Base-by-base conservation (phyloP, 2,329 filamentous ascomycete genomes). In the Amphichorda felina region DNA sequence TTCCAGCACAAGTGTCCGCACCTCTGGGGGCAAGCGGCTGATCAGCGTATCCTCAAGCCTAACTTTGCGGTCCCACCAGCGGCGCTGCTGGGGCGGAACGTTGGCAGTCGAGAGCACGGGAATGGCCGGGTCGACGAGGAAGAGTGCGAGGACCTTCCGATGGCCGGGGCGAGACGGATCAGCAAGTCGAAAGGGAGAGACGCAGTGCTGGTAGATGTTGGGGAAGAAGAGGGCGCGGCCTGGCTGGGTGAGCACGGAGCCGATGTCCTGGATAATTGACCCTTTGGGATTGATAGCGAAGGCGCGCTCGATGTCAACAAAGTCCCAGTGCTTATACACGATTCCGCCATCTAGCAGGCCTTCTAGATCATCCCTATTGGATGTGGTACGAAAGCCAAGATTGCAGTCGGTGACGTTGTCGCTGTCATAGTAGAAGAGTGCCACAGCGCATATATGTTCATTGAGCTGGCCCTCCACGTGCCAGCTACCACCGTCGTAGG, bases 381-480 rank as follows among this genome's bases (percentile, higher is more conserved):
- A 46, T 1, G 45, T 39, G 13, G 66, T 67, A 8, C 57, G 66
- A 47, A 80, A 76, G 4, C 55, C 53, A 5, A 81, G 59, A 4
- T 45, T 46, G 32, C 60, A 63, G 2, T 68, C 59, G 0, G 67
- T 68, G 34, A 80, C 67, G 49, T 83, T 83, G 0, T 75, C 64
- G 31, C 50, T 56, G 40, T 77, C 70, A 43, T 73, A 73, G 50
- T 77, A 76, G 51, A 75, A 77, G 14, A 82, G 55, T 1, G 75
- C 70, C 0, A 74, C 75, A 0, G 74, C 74, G 42, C 66, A 68
- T 26, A 83, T 79, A 41, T 69, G 70, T 50, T 82, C 77, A 44
- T 82, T 81, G 7, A 64, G 43, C 41, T 59, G 56, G 14, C 72
- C 70, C 41, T 75, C 72, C 2, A 72, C 46, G 42, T 75, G 71